Base-by-base conservation (phyloP, 2,329 filamentous ascomycete species). In the Fusarium sp. region DNA sequence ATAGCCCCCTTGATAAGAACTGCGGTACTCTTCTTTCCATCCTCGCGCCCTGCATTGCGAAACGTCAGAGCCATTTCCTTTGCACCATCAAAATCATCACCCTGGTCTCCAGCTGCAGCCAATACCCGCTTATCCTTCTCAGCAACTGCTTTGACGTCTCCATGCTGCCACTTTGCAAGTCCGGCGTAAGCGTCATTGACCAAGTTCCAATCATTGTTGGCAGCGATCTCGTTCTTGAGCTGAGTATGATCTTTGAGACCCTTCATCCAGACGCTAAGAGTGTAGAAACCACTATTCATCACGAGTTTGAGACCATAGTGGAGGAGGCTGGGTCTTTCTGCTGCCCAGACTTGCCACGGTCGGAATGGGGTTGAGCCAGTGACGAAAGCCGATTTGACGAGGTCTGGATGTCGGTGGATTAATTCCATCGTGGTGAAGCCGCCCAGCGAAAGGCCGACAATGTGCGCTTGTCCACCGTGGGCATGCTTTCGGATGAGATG, bases 401-500 rank as follows among this genome's bases (percentile, higher is more conserved):
- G 59, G 10, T 48, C 18, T 27, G 65, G 27, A 15, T 69, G 42
- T 5, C 62, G 55, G 16, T 42, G 56, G 7, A 68, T 35, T 19
- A 68, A 12, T 9, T 68, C 56, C 63, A 63, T 68, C 2, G 63
- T 41, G 6, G 56, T 49, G 5, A 66, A 79, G 82, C 10, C 83
- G 10, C 83, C 83, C 21, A 82, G 79, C 1, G 83, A 85, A 7
- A 84, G 46, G 4, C 83, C 83, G 19, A 83, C 81, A 25, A 85
- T 44, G 62, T 85, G 83, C 1, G 83, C 83, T 5, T 70, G 66
- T 10, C 78, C 77, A 60, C 74, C 70, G 25, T 83, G 79, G 0
- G 82, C 83, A 46, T 81, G 73, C 0, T 62, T 56, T 6, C 69
- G 76, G 52, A 85, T 83, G 25, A 84, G 73, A 2, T 69, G 51